A percentile compares a stretch with the other conserved stretches of the same genome.
Evolutionary conservation across 2,329 filamentous ascomycete species (phyloP).

Genomic region (Dactylonectria estremocensis): DNA sequence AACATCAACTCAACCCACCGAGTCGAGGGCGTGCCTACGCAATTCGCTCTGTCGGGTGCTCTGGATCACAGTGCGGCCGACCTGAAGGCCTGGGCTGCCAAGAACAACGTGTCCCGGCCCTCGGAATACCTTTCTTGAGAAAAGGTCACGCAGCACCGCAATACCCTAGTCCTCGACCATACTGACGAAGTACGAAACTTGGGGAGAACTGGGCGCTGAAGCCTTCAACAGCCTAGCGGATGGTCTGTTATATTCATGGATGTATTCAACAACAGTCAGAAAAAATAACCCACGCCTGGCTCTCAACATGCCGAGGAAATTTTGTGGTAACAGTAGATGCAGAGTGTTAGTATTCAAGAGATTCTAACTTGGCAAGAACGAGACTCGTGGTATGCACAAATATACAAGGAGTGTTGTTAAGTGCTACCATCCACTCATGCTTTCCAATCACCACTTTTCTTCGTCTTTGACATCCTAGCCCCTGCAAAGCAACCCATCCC

Average conservation of each 20-base stretch:
- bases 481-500: neutral
- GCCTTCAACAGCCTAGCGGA: too few species aligned
- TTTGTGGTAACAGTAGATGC: neutral
- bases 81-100: conserved; percentile 54
- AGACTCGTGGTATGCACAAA: neutral
- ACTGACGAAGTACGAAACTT: neutral
- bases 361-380: neutral
- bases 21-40: conserved; percentile 79
- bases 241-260: neutral
- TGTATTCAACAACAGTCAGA: neutral
- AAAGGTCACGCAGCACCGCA: neutral
- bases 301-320: neutral
- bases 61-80: conserved; percentile 51
- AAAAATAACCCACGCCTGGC: neutral
- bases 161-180: neutral
- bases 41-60: conserved; percentile 71
- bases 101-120: conserved; percentile 54
- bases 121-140: conserved; percentile 45
- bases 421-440: neutral
- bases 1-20: conserved; percentile 93
- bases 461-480: conserved; percentile 3
- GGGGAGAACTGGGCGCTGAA: too few species aligned
- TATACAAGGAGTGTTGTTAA: neutral
- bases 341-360: neutral
- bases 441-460: neutral